Conservation (phyloP, 352 stramenopile genomes). For the Phytophthora idaei region DNA sequence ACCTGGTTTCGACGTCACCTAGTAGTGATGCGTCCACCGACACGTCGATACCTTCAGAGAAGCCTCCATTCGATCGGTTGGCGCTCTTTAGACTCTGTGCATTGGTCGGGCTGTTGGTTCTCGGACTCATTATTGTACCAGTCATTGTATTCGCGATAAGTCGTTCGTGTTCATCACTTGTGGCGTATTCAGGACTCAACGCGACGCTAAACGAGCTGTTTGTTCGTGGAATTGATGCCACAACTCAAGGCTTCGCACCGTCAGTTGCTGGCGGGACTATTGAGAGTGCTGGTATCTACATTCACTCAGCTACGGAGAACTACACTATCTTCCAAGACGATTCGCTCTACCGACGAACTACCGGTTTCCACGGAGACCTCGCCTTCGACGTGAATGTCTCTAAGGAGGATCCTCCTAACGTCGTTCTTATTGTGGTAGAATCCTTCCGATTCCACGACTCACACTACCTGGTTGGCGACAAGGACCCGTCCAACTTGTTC, state of each 20-base stretch:
- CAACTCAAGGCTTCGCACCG: neutral
- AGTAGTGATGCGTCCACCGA: conserved; percentile 17
- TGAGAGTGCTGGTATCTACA: conserved; percentile 12
- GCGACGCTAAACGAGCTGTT: conserved; percentile 38
- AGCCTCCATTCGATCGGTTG: neutral
- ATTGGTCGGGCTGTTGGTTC: neutral
- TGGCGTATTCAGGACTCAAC: conserved; percentile 35
- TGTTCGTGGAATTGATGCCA: neutral
- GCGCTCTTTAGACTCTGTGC: conserved; percentile 1
- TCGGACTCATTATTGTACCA: conserved; percentile 9
- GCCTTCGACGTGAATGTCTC: conserved; percentile 53
- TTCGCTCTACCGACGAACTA: conserved; percentile 47
- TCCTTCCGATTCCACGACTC: conserved; percentile 67
- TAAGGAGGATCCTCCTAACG: conserved; percentile 45
- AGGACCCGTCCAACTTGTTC: conserved; percentile 18
- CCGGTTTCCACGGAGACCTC: conserved; percentile 46
- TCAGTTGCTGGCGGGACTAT: neutral
- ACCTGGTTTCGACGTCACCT: conserved; percentile 22
- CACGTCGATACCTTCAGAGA: neutral
- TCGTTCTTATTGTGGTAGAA: conserved; percentile 57
- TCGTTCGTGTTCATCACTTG: conserved; percentile 17
- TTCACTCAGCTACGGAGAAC: conserved; percentile 45
- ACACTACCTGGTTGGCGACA: conserved; percentile 52
- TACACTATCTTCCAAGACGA: conserved; percentile 45
- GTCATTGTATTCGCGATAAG: conserved; percentile 19